These are phyloP conservation scores for Spinacia oleracea DNA, from an alignment of 179 eudicot species.

Conservation along the genomic window DNA sequence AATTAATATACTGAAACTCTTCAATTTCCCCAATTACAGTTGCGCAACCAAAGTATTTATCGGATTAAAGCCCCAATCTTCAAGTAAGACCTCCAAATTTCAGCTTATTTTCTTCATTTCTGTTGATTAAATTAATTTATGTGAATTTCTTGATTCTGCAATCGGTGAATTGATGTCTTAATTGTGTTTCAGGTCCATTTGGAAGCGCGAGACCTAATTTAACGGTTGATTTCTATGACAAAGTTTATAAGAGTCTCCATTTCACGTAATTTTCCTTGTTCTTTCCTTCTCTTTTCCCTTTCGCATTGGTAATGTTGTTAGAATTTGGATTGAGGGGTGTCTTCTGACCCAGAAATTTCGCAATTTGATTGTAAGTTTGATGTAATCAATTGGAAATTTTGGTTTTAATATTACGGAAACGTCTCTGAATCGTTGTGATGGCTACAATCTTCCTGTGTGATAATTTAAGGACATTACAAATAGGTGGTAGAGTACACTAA, in stretches of 20 bases:
- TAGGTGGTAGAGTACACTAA: neutral
- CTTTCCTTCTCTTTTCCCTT: neutral
- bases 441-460: neutral
- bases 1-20: constrained; percentile 2
- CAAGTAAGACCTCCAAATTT: constrained; percentile 36
- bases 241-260: constrained; percentile 59
- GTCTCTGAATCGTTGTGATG: neutral
- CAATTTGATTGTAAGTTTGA: neutral
- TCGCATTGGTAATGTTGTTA: too few relatives aligned
- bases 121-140: neutral
- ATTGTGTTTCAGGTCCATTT: constrained; percentile 41
- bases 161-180: constrained; percentile 10
- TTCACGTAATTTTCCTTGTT: constrained; percentile 41
- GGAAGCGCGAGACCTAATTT: constrained; percentile 53
- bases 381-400: neutral
- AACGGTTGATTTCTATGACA: constrained; percentile 59
- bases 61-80: constrained; percentile 66
- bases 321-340: too few relatives aligned
- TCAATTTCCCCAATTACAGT: constrained; percentile 36
- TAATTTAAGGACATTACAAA: neutral
- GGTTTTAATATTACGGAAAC: neutral
- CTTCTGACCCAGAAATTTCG: too few relatives aligned
- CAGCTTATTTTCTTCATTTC: neutral
- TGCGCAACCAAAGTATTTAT: constrained; percentile 61
- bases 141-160: neutral